Evolutionary conservation across 768 basidiomycete genomes (phyloP).

Genomic region (Tulasnella sp.): DNA sequence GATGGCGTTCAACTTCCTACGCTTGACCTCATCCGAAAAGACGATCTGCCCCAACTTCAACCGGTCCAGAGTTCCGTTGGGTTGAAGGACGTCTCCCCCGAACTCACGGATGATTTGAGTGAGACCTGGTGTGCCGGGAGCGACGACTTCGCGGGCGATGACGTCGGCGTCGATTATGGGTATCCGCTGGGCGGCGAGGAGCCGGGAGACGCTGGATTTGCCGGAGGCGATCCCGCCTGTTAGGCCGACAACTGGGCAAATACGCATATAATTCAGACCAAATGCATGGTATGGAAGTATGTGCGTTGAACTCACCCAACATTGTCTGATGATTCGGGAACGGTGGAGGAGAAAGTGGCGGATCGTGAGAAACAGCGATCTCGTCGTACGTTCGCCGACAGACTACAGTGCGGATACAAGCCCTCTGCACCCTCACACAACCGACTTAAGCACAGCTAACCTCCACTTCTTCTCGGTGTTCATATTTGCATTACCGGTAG

Average conservation of each 20-base stretch:
- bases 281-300: neutral
- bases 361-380: neutral
- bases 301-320: neutral
- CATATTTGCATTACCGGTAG: too few species aligned
- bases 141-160: slow-evolving; percentile 86
- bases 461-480: too few species aligned
- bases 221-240: slow-evolving; percentile 96
- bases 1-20: slow-evolving; percentile 67
- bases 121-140: slow-evolving; percentile 77
- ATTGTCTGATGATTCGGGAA: neutral
- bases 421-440: too few species aligned
- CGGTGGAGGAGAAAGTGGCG: neutral
- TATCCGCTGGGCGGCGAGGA: slow-evolving; percentile 52
- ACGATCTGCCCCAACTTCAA: slow-evolving; percentile 74
- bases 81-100: slow-evolving; percentile 51
- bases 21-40: slow-evolving; percentile 63
- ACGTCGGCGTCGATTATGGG: slow-evolving; percentile 96
- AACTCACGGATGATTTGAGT: slow-evolving; percentile 55
- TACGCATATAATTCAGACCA: neutral
- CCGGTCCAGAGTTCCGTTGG: slow-evolving; percentile 68
- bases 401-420: too few species aligned
- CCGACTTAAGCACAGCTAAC: too few species aligned
- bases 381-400: too few species aligned
- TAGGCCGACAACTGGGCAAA: slow-evolving; percentile 67
- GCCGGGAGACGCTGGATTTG: slow-evolving; percentile 80